Evolutionary conservation across 371 early-diverging fungal genomes (phyloP).

Genomic region (Lichtheimia ornata): DNA sequence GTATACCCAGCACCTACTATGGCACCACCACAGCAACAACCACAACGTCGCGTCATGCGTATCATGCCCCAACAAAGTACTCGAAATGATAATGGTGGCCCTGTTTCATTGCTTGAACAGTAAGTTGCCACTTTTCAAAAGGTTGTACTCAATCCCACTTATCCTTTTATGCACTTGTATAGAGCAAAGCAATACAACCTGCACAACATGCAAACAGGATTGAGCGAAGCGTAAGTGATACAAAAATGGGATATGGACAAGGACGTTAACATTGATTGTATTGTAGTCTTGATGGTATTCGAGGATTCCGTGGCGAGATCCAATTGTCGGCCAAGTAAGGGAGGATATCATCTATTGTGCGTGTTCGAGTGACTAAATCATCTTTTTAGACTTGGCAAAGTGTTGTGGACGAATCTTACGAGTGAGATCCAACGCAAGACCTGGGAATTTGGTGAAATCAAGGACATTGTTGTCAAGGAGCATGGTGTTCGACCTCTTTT

Average conservation of each 20-base stretch:
- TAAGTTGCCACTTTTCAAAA: neutral
- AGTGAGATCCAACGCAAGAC: constrained; percentile 19
- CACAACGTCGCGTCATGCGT: constrained; percentile 21
- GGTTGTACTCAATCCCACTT: neutral
- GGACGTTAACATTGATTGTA: neutral
- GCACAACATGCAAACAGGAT: constrained; percentile 24
- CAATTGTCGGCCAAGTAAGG: constrained; percentile 44
- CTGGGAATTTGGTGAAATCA: constrained; percentile 46
- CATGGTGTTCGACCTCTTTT: constrained; percentile 34
- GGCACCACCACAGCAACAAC: constrained; percentile 1
- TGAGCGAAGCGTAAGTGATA: constrained; percentile 29
- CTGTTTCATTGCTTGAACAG: constrained; percentile 10
- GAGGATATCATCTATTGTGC: neutral
- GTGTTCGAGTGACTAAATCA: no score
- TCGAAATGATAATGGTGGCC: neutral
- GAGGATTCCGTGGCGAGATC: constrained; percentile 43
- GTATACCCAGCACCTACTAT: constrained; percentile 17
- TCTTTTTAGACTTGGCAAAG: constrained; percentile 43
- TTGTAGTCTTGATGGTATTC: constrained; percentile 30
- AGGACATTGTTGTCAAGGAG: constrained; percentile 39
- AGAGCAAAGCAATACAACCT: constrained; percentile 41
- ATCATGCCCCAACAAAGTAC: constrained; percentile 20
- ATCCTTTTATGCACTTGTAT: neutral
- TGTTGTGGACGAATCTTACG: constrained; percentile 34
- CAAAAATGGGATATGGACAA: neutral